Conservation (phyloP, 495 filamentous ascomycete species). For the Daldinia childiae region DNA sequence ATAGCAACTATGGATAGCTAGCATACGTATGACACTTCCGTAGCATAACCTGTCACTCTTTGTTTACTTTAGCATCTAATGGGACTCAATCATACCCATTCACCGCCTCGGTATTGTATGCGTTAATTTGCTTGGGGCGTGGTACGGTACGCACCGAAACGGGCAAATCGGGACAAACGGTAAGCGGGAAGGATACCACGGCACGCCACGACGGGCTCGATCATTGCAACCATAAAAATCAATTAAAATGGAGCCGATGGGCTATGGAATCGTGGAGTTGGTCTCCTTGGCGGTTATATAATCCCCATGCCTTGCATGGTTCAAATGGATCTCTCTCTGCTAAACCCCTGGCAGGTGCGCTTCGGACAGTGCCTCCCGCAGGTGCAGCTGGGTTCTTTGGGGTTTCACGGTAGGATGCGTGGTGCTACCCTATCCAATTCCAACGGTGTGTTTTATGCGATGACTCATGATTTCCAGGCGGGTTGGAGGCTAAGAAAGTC, state of each 20-base stretch:
- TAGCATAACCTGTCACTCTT: slow-evolving; percentile 1
- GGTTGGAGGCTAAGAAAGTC: neutral
- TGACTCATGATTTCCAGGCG: slow-evolving; percentile 23
- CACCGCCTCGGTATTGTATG: slow-evolving; percentile 30
- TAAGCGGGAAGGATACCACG: slow-evolving; percentile 37
- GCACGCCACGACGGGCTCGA: slow-evolving; percentile 37
- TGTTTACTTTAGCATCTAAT: neutral
- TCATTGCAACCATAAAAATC: slow-evolving; percentile 39
- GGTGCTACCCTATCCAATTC: slow-evolving; percentile 25
- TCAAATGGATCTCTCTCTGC: slow-evolving; percentile 27
- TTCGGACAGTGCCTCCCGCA: slow-evolving; percentile 46
- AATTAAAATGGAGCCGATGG: slow-evolving; percentile 38
- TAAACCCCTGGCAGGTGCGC: slow-evolving; percentile 30
- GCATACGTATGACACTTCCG: neutral
- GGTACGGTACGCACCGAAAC: slow-evolving; percentile 23
- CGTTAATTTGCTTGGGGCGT: slow-evolving; percentile 9
- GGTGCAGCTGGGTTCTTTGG: slow-evolving; percentile 33
- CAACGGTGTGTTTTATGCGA: slow-evolving; percentile 15
- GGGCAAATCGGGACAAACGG: slow-evolving; percentile 28
- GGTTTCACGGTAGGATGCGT: slow-evolving; percentile 31
- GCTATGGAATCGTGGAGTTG: slow-evolving; percentile 39
- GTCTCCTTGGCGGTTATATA: slow-evolving; percentile 21
- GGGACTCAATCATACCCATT: slow-evolving; percentile 1
- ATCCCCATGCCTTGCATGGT: slow-evolving; percentile 42
- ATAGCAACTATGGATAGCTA: neutral